Evolutionary conservation across 306 rosid species (phyloP), one percentile per base, ranked within the genome.

Genomic region (Quercus ilex): DNA sequence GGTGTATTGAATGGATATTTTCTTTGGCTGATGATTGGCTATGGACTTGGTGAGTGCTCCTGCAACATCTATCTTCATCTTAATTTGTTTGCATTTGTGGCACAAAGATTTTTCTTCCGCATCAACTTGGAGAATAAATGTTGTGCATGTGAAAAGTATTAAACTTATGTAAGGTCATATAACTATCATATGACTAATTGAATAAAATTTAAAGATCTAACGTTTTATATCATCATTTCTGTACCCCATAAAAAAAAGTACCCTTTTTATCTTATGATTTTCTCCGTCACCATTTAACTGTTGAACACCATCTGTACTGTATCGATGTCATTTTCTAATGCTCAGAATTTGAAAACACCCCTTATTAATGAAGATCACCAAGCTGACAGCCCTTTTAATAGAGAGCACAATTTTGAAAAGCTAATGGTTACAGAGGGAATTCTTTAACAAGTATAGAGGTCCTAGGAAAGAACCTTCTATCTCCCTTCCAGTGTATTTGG

Each of bases 21-120:
- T 78, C 69, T 81, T 71, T 95, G 96, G 93, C 79, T 95, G 96
- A 75, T 89, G 64, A n/a, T 86, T 79, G 99, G 99, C 76, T 95
- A 95, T 82, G 97, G 85, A 69, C 19, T 86, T 19, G 98, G 99
- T 95, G 82, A 93, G 99, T 87, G 74, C 82, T 18, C 63, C 57
- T 57, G 52, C 75, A 60, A n/a, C 71, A 55, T 69, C n/a, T 74
- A 73, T 74, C 30, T 75, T 7, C 74, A 15, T 17, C 38, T 69
- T 83, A 59, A 41, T 56, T 80, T 53, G 56, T 53, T 58, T 78
- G 25, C 11, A 33, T 64, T 65, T 65, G 69, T 20, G 26, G 28
- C 15, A 9, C 38, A n/a, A n/a, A 31, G 70, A 59, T 30, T 56
- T 63, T 35, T 41, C 21, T 72, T 26, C 38, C 18, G 41, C 46